Evolutionary conservation across 1,284 basidiomycete genomes (phyloP).

Genomic region (Polyporus tsugae): DNA sequence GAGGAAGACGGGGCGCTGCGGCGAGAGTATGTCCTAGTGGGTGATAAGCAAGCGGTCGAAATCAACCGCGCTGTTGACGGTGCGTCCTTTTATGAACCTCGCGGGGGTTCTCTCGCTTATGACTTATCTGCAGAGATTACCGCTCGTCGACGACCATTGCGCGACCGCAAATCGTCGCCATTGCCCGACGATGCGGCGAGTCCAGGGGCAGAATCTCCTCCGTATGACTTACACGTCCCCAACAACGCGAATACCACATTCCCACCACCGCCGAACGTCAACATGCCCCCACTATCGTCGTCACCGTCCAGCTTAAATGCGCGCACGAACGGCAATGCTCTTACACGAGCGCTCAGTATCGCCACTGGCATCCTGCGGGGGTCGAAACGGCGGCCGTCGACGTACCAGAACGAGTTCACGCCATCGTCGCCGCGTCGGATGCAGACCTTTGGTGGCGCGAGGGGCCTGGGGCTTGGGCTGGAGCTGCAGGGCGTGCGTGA

Average conservation of each 20-base stretch:
- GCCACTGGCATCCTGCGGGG: slow-evolving; percentile 94
- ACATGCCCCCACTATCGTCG: slow-evolving; percentile 60
- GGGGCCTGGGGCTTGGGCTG: slow-evolving; percentile 38
- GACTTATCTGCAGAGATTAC: slow-evolving; percentile 64
- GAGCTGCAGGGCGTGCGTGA: slow-evolving; percentile 57
- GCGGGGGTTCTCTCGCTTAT: slow-evolving; percentile 12
- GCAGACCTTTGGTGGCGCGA: slow-evolving; percentile 45
- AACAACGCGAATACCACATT: slow-evolving; percentile 59
- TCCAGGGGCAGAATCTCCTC: slow-evolving; percentile 42
- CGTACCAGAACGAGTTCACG: slow-evolving; percentile 40
- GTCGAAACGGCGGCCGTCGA: slow-evolving; percentile 40
- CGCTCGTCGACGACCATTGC: slow-evolving; percentile 63
- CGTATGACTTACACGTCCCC: slow-evolving; percentile 39
- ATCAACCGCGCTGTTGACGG: slow-evolving; percentile 83
- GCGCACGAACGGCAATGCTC: slow-evolving; percentile 71
- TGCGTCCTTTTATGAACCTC: slow-evolving; percentile 42
- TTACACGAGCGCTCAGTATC: slow-evolving; percentile 87
- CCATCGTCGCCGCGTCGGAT: slow-evolving; percentile 59
- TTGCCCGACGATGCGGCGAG: slow-evolving; percentile 49
- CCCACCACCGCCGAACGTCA: slow-evolving; percentile 63
- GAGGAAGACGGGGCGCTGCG: slow-evolving; percentile 80
- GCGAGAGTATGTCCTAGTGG: slow-evolving; percentile 82
- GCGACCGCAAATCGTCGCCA: slow-evolving; percentile 60
- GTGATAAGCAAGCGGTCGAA: slow-evolving; percentile 77
- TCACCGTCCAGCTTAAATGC: slow-evolving; percentile 70